Base-by-base conservation (phyloP, 75 land plant genomes). In the Pseudotsuga menziesii region DNA sequence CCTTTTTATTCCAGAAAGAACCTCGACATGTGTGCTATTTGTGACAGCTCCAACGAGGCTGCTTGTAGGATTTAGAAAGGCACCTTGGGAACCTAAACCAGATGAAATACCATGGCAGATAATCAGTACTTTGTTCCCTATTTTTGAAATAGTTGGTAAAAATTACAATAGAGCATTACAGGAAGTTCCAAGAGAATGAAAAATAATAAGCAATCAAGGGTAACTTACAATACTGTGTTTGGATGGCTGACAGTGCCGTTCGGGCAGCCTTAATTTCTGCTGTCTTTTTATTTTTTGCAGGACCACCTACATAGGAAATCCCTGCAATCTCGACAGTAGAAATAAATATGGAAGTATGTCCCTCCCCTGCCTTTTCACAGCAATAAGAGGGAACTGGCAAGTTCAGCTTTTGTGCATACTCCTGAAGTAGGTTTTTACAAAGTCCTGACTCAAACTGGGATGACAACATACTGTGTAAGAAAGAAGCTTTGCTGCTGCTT, bases 251-350 rank as follows among this genome's bases (percentile, higher is more conserved):
- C 3, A 93, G 77, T 61, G 94, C 96, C 22, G 96, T 93, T 73
- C 94, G 79, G 0, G 96, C 96, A 54, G 96, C 96, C 81, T 91
- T 93, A 26, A 93, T 89, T 72, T 93, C 96, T 35, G 94, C 92
- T 78, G 85, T 92, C 79, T 93, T 93, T 69, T 88, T 91, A 23
- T 86, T 89, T 80, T 77, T 91, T 77, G 90, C 89, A 14, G 83
- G 76, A 62, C 87, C 96, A 29, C 96, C 96, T 72, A 85, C 82
- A 80, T 93, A 93, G 23, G 64, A 81, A 23, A 86, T 86, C 1
- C 90, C 94, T 12, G 88, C 91, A 83, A 93, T 86, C 69, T 91
- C 91, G 17, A 91, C 89, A 22, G 88, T 82, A 73, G 90, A 88
- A 63, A 77, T 82, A 55, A 80, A 93, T 4, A 29, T 14, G 3